Evolutionary conservation across 1,139 yeast species (phyloP), one percentile per base, ranked within the genome.

Genomic region (Chernovozyma sophiae-reginae): DNA sequence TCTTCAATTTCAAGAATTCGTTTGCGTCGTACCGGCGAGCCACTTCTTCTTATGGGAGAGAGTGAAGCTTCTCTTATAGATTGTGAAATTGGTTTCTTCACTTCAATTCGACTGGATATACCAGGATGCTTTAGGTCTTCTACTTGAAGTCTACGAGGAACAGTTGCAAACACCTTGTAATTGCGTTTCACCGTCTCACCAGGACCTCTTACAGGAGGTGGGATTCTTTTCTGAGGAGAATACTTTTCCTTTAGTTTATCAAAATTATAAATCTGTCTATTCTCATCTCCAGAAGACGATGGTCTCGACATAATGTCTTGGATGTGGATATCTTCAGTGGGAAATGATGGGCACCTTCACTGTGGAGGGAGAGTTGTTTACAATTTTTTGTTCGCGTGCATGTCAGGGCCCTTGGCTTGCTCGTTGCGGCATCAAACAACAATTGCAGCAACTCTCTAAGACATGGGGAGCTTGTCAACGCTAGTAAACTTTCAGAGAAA

Each of bases 1-100:
- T 31, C 43, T 40, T 64, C 72, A 24, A 62, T 47, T 35, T 61
- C 60, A 24, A 44, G 48, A 15, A 65, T 65, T 32, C 52, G 51
- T 35, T 51, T 54, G 30, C 72, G 48, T 31, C 70, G 46, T 22
- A 52, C 51, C 0, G 72, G 71, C 1, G 70, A 63, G 3, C 72
- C 72, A 35, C 68, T 62, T 39, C 60, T 52, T 42, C 64, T 55
- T 16, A 59, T 47, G 2, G 68, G 65, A 1, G 66, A 60, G 30
- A 46, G 4, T 46, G 18, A 16, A 7, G 10, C 11, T 26, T 26
- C 29, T 26, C 29, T 26, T 6, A 8, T 12, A 14, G 18, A 11
- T 16, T 16, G 29, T 12, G 25, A 29, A 23, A 37, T 25, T 13
- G 43, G 28, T 14, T 37, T 26, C 22, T 25, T 36, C 16, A 23